These are phyloP conservation scores for Macrotyloma uniflorum DNA, from an alignment of 306 rosid species.

Conservation along the genomic window DNA sequence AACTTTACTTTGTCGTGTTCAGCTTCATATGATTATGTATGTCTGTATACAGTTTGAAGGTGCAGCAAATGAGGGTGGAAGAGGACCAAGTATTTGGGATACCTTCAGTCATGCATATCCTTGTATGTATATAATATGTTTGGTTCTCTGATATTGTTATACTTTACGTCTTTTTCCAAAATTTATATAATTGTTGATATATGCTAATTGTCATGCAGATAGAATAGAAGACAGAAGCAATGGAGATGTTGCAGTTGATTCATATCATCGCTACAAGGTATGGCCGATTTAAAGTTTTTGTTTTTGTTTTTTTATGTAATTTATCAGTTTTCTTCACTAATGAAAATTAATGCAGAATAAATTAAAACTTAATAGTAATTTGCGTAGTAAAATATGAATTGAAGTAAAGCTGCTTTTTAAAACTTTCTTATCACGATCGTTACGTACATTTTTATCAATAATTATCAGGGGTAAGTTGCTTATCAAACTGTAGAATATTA, in stretches of 20 bases:
- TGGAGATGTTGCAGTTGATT: constrained; percentile 46
- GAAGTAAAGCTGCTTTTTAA: background rate
- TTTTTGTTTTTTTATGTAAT: background rate
- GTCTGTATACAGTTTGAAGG: constrained; percentile 56
- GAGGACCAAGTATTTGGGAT: constrained; percentile 69
- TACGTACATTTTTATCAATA: too few species aligned
- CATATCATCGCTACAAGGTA: constrained; percentile 52
- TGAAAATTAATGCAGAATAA: background rate
- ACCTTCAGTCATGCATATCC: constrained; percentile 51
- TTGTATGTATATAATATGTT: too few species aligned
- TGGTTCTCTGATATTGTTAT: background rate
- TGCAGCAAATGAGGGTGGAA: constrained; percentile 57
- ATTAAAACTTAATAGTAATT: too few species aligned
- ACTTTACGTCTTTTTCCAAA: too few species aligned
- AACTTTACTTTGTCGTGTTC: background rate
- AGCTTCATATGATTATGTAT: background rate
- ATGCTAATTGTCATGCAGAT: constrained; percentile 34
- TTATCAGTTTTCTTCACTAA: background rate
- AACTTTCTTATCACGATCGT: background rate
- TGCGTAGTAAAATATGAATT: background rate
- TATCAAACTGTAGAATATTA: too few species aligned
- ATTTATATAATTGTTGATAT: background rate
- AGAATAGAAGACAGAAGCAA: constrained; percentile 37
- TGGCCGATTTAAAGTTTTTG: background rate
- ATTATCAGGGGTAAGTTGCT: too few species aligned